Evolutionary conservation across 148 eudicot genomes (phyloP), one percentile per base, ranked within the genome.

Genomic region (Silene latifolia): DNA sequence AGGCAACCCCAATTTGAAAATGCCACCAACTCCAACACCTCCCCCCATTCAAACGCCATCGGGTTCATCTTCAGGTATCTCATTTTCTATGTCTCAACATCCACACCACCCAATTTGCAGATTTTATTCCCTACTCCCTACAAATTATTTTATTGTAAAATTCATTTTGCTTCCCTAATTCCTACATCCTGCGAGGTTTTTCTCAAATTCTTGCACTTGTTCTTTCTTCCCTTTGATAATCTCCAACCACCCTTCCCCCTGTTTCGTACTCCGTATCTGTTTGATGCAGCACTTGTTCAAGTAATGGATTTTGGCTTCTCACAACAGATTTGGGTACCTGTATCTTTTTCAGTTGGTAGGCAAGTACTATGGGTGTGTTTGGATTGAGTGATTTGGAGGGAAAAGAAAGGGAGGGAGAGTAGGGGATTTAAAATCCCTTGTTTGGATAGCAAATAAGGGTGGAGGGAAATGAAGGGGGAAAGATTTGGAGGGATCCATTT

Each of bases 1-100:
- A 2, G 83, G 85, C 61, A 93, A 93, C 80, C 58, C 74, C 42
- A 0, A 57, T 70, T 85, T 86, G 76, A 62, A 5, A 15, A 5
- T 42, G 76, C 83, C 87, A 74, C 83, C 89, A 63, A 80, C 84
- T 27, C 74, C 85, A 73, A 87, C 91, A 66, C 9, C 84, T 74
- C 39, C 74, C 20, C 59, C 76, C 63, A 14, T 78, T 56, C 85
- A 78, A 69, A 0, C 83, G 10, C n/a, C 89, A 0, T 69, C 89
- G 72, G 57, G 84, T 77, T 18, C 81, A 72, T 63, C 84, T 64
- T 65, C 84, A 86, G 93, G 97, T 85, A 65, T 66, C 71, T n/a
- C 69, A 21, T 78, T 67, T 66, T 67, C 56, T 9, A 61, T 32
- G 19, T 42, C 23, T 27, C 51, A 19, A 76, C n/a, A 3, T 60